Percentiles rank a stretch among this genome's conserved stretches.
Conservation (phyloP, 805 yeast genomes). For the Saturnispora ahearnii region DNA sequence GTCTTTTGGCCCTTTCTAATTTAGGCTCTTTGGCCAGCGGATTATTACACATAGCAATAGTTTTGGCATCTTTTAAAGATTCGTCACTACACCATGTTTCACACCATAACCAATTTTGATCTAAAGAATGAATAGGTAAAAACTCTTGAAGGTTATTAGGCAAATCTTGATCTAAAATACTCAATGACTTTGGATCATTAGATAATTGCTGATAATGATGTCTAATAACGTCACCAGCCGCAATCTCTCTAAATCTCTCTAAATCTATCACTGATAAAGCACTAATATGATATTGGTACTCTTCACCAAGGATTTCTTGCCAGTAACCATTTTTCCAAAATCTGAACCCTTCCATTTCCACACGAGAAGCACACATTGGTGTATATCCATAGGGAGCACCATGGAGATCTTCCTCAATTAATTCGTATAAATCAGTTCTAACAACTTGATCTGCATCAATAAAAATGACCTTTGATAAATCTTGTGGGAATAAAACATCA, state of each 20-base stretch:
- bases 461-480: conserved; percentile 65
- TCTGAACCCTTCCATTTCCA: conserved; percentile 73
- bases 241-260: conserved; percentile 47
- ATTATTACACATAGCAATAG: conserved; percentile 77
- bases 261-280: conserved; percentile 81
- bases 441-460: conserved; percentile 83
- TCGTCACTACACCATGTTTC: conserved; percentile 84
- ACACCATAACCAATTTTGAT: conserved; percentile 88
- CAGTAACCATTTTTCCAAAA: conserved; percentile 96
- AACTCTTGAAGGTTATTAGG: conserved; percentile 75
- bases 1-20: conserved; percentile 63
- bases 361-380: conserved; percentile 77
- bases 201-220: conserved; percentile 78
- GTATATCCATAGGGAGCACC: conserved; percentile 84
- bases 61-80: conserved; percentile 51
- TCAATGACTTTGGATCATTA: conserved; percentile 66
- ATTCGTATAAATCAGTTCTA: conserved; percentile 62
- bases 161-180: conserved; percentile 85
- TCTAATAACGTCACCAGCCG: conserved; percentile 75
- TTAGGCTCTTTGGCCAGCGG: conserved; percentile 77
- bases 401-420: conserved; percentile 57
- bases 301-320: conserved; percentile 50
- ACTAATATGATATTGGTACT: conserved; percentile 67
- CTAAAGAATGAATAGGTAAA: conserved; percentile 62
- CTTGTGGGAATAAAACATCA: conserved; percentile 80